These are phyloP conservation scores for Hypoxylon lienhwacheense DNA, from an alignment of 495 filamentous ascomycete species.

Conservation along the genomic window DNA sequence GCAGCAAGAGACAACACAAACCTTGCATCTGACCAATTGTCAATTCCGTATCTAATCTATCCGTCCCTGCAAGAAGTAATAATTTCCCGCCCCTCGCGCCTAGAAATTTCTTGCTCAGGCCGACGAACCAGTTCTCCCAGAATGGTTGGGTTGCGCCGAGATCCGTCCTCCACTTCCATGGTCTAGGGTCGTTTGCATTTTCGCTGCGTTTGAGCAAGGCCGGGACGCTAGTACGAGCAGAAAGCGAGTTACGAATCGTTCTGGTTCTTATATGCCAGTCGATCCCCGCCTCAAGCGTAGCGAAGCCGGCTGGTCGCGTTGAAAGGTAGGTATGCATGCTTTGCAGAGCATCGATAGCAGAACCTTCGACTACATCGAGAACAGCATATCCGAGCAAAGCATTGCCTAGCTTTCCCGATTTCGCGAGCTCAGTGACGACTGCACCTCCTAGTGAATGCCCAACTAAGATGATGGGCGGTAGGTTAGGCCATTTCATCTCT, in stretches of 20 bases:
- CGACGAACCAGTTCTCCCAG: conserved; percentile 93
- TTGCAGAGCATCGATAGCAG: conserved; percentile 84
- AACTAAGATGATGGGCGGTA: conserved; percentile 79
- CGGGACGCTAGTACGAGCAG: conserved; percentile 85
- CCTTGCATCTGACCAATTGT: conserved; percentile 99
- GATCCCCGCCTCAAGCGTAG: conserved; percentile 72
- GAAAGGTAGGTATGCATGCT: conserved; percentile 91
- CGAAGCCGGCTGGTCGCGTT: conserved; percentile 78
- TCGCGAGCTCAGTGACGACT: conserved; percentile 83
- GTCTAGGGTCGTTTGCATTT: conserved; percentile 38
- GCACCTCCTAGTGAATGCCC: conserved; percentile 98
- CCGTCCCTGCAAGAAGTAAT: conserved; percentile 87
- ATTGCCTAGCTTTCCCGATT: conserved; percentile 61
- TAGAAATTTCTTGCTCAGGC: conserved; percentile 87
- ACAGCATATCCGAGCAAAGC: conserved; percentile 84
- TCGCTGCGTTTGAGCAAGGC: conserved; percentile 63
- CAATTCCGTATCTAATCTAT: conserved; percentile 89
- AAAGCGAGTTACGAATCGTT: conserved; percentile 79
- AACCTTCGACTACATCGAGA: conserved; percentile 91
- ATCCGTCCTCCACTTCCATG: conserved; percentile 86
- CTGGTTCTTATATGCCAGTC: conserved; percentile 94
- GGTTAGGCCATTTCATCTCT: conserved; percentile 67
- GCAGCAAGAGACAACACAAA: conserved; percentile 37
- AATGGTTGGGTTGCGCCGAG: conserved; percentile 82
- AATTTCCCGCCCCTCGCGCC: conserved; percentile 82